phyloP scores from a whole-genome alignment of 768 basidiomycete species.

The Chalciporus chontae region DNA sequence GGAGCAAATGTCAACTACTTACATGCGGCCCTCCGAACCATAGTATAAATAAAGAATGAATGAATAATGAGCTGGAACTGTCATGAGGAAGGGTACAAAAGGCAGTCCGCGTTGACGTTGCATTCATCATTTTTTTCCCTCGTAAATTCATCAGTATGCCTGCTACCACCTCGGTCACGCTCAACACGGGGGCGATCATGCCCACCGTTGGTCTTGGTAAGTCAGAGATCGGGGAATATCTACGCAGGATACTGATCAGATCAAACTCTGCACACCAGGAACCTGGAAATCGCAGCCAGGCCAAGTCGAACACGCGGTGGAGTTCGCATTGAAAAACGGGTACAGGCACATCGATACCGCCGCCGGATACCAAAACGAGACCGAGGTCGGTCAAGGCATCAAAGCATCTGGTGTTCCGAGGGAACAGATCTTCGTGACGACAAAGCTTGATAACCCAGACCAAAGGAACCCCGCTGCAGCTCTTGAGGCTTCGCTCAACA shows the following conservation, averaged over 20 bases:
- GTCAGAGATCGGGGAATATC: constrained; percentile 4
- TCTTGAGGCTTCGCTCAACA: constrained; percentile 64
- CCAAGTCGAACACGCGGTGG: constrained; percentile 69
- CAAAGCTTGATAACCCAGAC: constrained; percentile 63
- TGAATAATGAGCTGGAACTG: too few species aligned
- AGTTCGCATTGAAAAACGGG: constrained; percentile 66
- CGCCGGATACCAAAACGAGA: constrained; percentile 68
- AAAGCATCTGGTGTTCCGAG: constrained; percentile 68
- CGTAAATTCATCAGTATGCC: constrained; percentile 40
- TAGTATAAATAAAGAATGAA: constrained; percentile 3
- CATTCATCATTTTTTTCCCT: not conserved
- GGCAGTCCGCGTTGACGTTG: not conserved
- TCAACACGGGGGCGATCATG: constrained; percentile 78
- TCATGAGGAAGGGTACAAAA: constrained; percentile 5
- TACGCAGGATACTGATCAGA: not conserved
- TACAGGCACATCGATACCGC: constrained; percentile 76
- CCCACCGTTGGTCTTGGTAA: constrained; percentile 68
- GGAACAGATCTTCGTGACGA: constrained; percentile 75
- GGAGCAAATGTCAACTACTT: not conserved
- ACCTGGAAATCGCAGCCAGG: constrained; percentile 78
- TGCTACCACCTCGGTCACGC: constrained; percentile 45
- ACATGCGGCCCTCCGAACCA: constrained; percentile 1
- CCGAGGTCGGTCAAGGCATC: constrained; percentile 80
- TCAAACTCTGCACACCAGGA: constrained; percentile 36
- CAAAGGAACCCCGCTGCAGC: constrained; percentile 57